These are phyloP conservation scores for Phytophthora sp. DNA, from an alignment of 352 stramenopile species.

Conservation along the genomic window DNA sequence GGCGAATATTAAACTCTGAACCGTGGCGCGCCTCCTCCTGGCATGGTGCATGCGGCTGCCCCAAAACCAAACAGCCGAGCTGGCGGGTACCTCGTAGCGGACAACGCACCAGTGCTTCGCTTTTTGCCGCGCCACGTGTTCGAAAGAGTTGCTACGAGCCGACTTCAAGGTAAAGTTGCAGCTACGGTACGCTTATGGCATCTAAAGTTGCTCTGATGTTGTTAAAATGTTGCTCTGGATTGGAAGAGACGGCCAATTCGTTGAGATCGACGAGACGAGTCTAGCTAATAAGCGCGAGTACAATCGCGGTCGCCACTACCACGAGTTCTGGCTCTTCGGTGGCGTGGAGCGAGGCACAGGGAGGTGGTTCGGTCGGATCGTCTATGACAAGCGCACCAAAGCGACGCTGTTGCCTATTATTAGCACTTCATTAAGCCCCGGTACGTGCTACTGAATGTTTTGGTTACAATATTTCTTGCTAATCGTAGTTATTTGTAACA, in stretches of 20 bases:
- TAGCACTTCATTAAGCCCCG: background rate
- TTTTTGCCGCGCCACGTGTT: constrained; percentile 6
- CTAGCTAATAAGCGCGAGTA: constrained; percentile 4
- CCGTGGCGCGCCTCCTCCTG: background rate
- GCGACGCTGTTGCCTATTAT: background rate
- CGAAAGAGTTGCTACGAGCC: background rate
- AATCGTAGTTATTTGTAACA: background rate
- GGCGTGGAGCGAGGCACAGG: background rate
- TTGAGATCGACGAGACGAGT: constrained; percentile 9
- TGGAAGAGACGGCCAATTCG: too few relatives aligned
- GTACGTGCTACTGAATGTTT: background rate
- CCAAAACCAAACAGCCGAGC: constrained; percentile 1
- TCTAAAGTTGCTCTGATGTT: background rate
- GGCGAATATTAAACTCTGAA: background rate
- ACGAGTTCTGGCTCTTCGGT: background rate
- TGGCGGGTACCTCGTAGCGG: background rate
- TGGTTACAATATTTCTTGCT: background rate
- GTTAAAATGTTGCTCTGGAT: background rate
- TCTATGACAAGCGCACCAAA: background rate
- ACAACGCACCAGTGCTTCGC: background rate
- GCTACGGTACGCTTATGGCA: background rate
- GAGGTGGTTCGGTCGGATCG: background rate
- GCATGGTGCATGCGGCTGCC: constrained; percentile 11
- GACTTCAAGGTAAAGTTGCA: background rate
- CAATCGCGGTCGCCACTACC: background rate